Percentiles rank a stretch among this genome's conserved stretches.
Evolutionary conservation across 495 filamentous ascomycete species (phyloP).

Genomic region (Aspergillus sclerotiicarbonarius): DNA sequence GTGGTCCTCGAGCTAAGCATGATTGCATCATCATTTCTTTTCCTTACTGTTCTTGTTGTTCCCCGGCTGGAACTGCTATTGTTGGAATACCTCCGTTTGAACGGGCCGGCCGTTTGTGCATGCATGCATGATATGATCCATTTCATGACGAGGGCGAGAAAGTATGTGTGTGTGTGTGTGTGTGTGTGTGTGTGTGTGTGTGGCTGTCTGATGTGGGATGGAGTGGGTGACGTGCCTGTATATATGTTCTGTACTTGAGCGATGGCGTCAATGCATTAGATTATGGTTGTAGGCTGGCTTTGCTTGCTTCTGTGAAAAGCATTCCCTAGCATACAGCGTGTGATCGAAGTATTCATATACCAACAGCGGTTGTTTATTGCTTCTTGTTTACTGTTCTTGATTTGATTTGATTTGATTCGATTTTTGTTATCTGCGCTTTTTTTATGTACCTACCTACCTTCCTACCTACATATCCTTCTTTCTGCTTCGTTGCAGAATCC

Average conservation of each 20-base stretch:
- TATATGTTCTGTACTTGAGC: background rate
- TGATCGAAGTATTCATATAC: no score
- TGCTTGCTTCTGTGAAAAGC: no score
- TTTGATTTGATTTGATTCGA: no score
- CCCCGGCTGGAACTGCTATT: slow-evolving; percentile 20
- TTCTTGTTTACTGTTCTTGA: no score
- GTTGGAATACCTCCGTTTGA: slow-evolving; percentile 6
- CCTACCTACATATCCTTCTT: background rate
- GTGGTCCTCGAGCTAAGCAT: background rate
- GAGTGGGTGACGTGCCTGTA: background rate
- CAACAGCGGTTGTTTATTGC: no score
- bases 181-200: background rate
- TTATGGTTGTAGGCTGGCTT: no score
- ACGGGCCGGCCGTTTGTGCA: background rate
- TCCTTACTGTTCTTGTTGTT: slow-evolving; percentile 13
- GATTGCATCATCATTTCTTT: slow-evolving; percentile 6
- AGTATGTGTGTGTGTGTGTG: background rate
- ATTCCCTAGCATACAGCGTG: no score
- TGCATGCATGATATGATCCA: slow-evolving; percentile 12
- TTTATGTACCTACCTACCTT: background rate
- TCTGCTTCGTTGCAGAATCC: no score
- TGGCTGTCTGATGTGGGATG: background rate
- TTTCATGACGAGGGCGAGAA: background rate
- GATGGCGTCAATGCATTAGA: no score
- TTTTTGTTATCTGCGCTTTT: no score